phyloP scores from a whole-genome alignment of 805 yeast genomes.

The Monosporozyma solicola region DNA sequence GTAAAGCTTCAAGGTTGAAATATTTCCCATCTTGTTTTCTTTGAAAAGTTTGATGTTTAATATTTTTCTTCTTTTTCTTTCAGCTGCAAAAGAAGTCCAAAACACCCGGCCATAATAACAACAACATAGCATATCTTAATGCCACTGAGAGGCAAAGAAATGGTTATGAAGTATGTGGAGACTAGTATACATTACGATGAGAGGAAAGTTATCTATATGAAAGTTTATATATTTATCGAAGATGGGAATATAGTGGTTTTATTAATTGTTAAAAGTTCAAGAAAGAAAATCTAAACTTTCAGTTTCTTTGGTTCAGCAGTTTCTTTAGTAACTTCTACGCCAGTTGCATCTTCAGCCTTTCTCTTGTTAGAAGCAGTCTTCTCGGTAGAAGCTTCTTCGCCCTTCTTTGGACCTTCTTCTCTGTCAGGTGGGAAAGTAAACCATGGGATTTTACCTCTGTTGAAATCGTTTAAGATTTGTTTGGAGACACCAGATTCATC shows the following conservation, averaged over 20 bases:
- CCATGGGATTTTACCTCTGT: slow-evolving; percentile 98
- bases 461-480: slow-evolving; percentile 84
- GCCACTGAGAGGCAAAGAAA: neutral
- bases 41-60: neutral
- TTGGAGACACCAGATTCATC: slow-evolving; percentile 91
- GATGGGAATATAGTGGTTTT: neutral
- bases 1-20: neutral
- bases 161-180: neutral
- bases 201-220: neutral
- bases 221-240: neutral
- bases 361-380: slow-evolving; percentile 6
- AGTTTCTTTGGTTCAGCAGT: slow-evolving; percentile 6
- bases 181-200: neutral
- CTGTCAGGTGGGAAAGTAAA: slow-evolving; percentile 85
- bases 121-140: too few species aligned
- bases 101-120: slow-evolving; percentile 2
- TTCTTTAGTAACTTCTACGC: slow-evolving; percentile 2
- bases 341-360: slow-evolving; percentile 4
- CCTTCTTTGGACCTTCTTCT: slow-evolving; percentile 34
- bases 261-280: neutral
- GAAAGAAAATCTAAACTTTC: neutral
- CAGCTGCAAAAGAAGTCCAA: neutral
- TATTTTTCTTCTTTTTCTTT: neutral
- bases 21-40: neutral
- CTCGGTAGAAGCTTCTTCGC: slow-evolving; percentile 8